phyloP scores from a whole-genome alignment of 2,329 filamentous ascomycete species.

The Seiridium cupressi region DNA sequence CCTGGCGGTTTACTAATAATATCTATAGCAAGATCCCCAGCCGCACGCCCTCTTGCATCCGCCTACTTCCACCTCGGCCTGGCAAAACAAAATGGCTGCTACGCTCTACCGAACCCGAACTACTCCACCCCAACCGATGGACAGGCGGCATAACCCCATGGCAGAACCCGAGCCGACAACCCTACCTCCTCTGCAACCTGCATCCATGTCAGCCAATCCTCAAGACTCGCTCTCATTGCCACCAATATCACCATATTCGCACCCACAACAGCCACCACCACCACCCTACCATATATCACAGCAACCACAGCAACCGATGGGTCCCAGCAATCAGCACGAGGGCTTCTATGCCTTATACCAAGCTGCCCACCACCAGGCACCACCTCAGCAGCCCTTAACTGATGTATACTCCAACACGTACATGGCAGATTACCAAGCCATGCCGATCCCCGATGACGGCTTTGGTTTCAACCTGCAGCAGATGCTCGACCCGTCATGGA shows the following conservation, averaged over 20 bases:
- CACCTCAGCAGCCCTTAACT: neutral
- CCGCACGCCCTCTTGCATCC: constrained; percentile 10
- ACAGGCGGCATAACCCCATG: neutral
- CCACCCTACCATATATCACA: neutral
- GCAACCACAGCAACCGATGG: neutral
- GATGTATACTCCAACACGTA: neutral
- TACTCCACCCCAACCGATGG: neutral
- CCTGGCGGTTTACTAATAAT: neutral
- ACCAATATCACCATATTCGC: constrained; percentile 3
- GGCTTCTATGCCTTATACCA: constrained; percentile 10
- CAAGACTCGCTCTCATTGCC: constrained; percentile 7
- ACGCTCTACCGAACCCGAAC: constrained; percentile 2
- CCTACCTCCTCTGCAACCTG: constrained; percentile 5
- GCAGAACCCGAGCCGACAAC: neutral
- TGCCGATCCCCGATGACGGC: constrained; percentile 8
- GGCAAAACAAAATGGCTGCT: constrained; percentile 8
- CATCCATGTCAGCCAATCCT: constrained; percentile 3
- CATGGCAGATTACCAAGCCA: constrained; percentile 3
- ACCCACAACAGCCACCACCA: neutral
- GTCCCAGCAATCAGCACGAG: neutral
- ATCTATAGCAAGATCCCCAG: constrained; percentile 1
- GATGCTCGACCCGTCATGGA: constrained; percentile 8
- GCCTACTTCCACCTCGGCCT: constrained; percentile 5
- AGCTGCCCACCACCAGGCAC: constrained; percentile 1
- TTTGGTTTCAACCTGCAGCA: constrained; percentile 10